Evolutionary conservation across 2,329 filamentous ascomycete genomes (phyloP), one percentile per base, ranked within the genome.

Genomic region (Hypoxylon sp.): DNA sequence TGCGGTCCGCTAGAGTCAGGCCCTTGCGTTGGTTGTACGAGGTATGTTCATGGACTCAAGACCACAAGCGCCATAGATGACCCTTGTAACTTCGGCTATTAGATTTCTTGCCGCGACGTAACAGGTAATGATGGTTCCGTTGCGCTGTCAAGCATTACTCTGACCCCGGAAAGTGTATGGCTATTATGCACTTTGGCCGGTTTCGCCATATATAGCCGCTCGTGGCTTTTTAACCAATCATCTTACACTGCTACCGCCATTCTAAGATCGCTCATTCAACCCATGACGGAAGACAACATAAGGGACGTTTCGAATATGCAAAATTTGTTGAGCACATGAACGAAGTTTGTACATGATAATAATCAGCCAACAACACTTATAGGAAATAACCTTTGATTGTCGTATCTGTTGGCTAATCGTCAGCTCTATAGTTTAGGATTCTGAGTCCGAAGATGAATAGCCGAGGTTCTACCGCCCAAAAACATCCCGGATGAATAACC

Each of bases 171-270:
- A n/a, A 61, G 17, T 37, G 57, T 53, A 24, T 62, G 57, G 63
- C 46, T 66, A 39, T 58, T n/a, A 50, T 44, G 17, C 21, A 46
- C 29, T 21, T 56, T 35, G 53, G 15, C 13, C 1, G 55, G 51
- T 44, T 51, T 57, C 15, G 54, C 47, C 50, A 48, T 54, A 17
- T 67, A 46, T 69, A 71, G 65, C 71, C 70, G 72, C 68, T 56
- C 32, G 46, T 32, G 35, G 46, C 51, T 60, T 70, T 52, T 58
- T 24, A 48, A 57, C 73, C 73, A 75, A 75, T 75, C 68, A 66
- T 69, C 50, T 71, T 67, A 69, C 56, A 65, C 37, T 21, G n/a
- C 53, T 47, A 31, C 44, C 65, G 47, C 61, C 44, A 13, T 32
- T 62, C 46, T 67, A 53, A 72, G 50, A 72, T 65, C 17, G 21